Evolutionary conservation across 108 stramenopile species (phyloP), one percentile per base, ranked within the genome.

Genomic region (Halocafeteria seosinensis): DNA sequence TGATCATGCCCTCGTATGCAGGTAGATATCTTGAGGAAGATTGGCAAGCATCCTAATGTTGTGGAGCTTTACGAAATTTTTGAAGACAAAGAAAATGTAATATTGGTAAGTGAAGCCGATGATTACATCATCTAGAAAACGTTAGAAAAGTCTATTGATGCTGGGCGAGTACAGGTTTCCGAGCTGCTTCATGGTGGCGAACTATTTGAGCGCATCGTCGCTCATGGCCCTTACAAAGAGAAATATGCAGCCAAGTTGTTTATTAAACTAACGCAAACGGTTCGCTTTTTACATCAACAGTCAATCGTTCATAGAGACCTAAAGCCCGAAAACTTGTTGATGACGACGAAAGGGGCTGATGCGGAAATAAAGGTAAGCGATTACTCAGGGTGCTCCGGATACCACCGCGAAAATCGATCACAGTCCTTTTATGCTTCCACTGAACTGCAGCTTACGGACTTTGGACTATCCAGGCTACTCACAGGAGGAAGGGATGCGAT

Each of bases 311-410:
- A 91, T 75, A 82, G 87, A 9, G 87, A 90, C 67, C 76, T 90
- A 64, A 88, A 82, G 64, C 89, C 89, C 9, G 89, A 89, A 75
- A 89, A 89, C 70, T 68, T 89, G 30, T 62, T 89, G 0, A 81
- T 82, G 53, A 61, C 62, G 36, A 68, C 69, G 36, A 64, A 72
- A 1, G 62, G 62, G 0, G 76, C 85, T 62, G 90, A 94, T 63
- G 81, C 87, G 24, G 68, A 74, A 1, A 87, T 98, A 70, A 98
- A 98, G 75, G 83, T 98, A 66, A 93, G 92, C 23, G 97, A 98
- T 70, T 98, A n/a, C n/a, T n/a, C n/a, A n/a, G n/a, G n/a, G n/a
- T n/a, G n/a, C n/a, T n/a, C n/a, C n/a, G n/a, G n/a, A n/a, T n/a
- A n/a, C n/a, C n/a, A n/a, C n/a, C n/a, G n/a, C n/a, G n/a, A n/a